These are phyloP conservation scores for Cubamyces lactineus DNA, from an alignment of 768 basidiomycete species.

Conservation along the genomic window DNA sequence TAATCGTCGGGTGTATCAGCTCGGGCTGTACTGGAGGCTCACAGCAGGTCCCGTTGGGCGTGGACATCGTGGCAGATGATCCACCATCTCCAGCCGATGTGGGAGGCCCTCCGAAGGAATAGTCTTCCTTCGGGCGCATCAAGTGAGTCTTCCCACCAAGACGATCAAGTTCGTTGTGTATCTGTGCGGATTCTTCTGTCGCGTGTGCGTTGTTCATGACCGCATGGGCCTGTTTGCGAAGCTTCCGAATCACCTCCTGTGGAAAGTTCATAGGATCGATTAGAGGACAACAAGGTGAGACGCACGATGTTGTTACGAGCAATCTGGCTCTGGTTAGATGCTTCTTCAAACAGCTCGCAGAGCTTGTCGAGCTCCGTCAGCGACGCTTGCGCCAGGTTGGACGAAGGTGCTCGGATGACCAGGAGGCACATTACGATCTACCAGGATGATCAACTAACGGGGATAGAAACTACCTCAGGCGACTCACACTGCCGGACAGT, in stretches of 20 bases:
- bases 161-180: conserved; percentile 36
- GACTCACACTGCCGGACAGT: conserved; percentile 63
- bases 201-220: conserved; percentile 29
- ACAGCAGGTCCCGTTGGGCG: neutral
- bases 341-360: conserved; percentile 36
- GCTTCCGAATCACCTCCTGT: conserved; percentile 35
- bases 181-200: conserved; percentile 12
- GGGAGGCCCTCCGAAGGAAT: too few relatives aligned
- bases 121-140: conserved; percentile 17
- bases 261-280: neutral
- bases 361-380: conserved; percentile 40
- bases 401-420: conserved; percentile 42
- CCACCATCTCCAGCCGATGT: too few relatives aligned
- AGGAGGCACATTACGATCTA: conserved; percentile 50
- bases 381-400: conserved; percentile 40
- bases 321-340: conserved; percentile 29
- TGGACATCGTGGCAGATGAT: neutral
- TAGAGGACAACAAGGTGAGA: neutral
- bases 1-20: conserved; percentile 53
- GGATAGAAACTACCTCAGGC: neutral
- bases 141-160: conserved; percentile 38
- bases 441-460: neutral
- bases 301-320: conserved; percentile 34
- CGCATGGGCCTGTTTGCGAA: conserved; percentile 37
- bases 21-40: conserved; percentile 24